Percentiles rank a stretch among this genome's conserved stretches.
Evolutionary conservation across 1,284 basidiomycete genomes (phyloP).

Genomic region (Vanrija humicola): DNA sequence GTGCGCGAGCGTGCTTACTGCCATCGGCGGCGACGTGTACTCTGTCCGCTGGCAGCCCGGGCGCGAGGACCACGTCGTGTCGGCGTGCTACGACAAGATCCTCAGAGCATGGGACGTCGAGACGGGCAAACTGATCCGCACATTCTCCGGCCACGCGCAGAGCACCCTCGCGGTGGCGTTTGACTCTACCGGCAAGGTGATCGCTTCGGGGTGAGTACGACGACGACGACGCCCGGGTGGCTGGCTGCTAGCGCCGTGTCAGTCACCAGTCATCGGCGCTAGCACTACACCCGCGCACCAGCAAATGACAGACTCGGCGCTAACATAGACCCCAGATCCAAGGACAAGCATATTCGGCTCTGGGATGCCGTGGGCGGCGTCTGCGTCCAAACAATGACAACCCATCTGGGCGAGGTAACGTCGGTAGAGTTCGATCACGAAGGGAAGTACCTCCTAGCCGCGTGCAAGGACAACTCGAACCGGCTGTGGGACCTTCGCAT

Average conservation of each 20-base stretch:
- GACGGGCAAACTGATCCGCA: constrained; percentile 48
- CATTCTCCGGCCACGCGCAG: constrained; percentile 53
- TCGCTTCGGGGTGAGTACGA: constrained; percentile 46
- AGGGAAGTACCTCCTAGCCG: constrained; percentile 50
- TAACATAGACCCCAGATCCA: constrained; percentile 29
- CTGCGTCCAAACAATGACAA: constrained; percentile 49
- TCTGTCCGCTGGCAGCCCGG: constrained; percentile 50
- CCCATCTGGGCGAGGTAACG: constrained; percentile 52
- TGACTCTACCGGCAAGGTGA: constrained; percentile 49
- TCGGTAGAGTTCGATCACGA: constrained; percentile 51
- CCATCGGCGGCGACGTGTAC: constrained; percentile 52
- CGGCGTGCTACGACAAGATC: constrained; percentile 53
- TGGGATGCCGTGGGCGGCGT: constrained; percentile 54
- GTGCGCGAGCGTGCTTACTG: constrained; percentile 29
- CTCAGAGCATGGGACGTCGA: constrained; percentile 52
- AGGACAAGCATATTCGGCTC: constrained; percentile 52
- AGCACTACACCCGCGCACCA: neutral
- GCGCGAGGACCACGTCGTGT: constrained; percentile 42
- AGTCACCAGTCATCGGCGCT: neutral
- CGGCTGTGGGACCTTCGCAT: constrained; percentile 48
- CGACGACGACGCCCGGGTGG: neutral
- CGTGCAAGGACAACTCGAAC: constrained; percentile 53
- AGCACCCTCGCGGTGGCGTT: constrained; percentile 50
- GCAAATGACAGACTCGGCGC: neutral
- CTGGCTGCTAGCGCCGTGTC: neutral